These are phyloP conservation scores for Gillenia trifoliata DNA, from an alignment of 306 rosid species.

Conservation along the genomic window DNA sequence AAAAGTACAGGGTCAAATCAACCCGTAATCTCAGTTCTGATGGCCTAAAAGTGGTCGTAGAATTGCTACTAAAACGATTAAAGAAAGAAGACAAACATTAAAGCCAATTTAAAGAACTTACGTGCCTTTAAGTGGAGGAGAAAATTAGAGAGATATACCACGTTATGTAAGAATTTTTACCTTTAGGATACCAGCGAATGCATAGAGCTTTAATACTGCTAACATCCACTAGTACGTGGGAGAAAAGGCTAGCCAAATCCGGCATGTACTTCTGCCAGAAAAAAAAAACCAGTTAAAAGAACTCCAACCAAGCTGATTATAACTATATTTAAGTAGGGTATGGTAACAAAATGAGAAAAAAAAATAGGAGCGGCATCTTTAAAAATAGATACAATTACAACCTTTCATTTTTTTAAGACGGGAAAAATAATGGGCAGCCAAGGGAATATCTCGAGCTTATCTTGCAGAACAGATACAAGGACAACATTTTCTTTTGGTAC, in stretches of 20 bases:
- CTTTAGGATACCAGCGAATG: slow-evolving; percentile 87
- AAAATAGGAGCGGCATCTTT: background rate
- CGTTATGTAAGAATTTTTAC: slow-evolving; percentile 28
- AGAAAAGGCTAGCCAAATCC: slow-evolving; percentile 77
- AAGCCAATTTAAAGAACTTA: background rate
- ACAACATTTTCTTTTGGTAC: background rate
- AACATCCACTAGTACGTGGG: slow-evolving; percentile 94
- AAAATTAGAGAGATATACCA: background rate
- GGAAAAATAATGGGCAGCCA: background rate
- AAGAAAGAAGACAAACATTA: background rate
- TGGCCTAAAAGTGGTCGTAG: background rate
- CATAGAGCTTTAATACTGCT: slow-evolving; percentile 86
- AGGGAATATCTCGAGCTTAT: background rate
- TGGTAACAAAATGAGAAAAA: background rate
- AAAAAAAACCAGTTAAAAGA: background rate
- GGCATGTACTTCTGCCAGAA: slow-evolving; percentile 91
- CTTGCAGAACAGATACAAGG: background rate
- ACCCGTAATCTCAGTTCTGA: background rate
- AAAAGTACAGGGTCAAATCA: background rate
- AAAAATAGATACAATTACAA: background rate
- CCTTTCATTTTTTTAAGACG: background rate
- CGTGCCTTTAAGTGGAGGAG: background rate
- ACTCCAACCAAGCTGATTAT: slow-evolving; percentile 3
- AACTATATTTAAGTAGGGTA: background rate
- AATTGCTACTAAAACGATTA: background rate